These are phyloP conservation scores for Penicillium sp. DNA, from an alignment of 2,329 filamentous ascomycete genomes.

Conservation along the genomic window DNA sequence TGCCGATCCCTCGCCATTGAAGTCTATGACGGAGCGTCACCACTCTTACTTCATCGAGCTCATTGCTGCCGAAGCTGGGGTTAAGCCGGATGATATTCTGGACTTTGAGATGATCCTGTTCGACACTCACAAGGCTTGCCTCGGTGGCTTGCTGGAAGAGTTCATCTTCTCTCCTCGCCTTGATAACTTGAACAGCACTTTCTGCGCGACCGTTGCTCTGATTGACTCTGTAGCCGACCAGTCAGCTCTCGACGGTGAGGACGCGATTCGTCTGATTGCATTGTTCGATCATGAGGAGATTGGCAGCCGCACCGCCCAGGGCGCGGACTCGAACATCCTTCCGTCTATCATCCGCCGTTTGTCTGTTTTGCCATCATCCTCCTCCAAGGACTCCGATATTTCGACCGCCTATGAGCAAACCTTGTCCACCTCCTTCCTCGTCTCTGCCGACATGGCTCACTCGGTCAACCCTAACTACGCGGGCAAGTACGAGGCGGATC, in stretches of 20 bases:
- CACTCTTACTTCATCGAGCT: conserved; percentile 83
- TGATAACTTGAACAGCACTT: conserved; percentile 96
- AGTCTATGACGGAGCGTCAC: conserved; percentile 74
- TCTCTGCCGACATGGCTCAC: conserved; percentile 98
- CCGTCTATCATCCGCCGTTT: conserved; percentile 83
- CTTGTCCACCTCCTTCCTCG: conserved; percentile 81
- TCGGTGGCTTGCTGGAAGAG: conserved; percentile 88
- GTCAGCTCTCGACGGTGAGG: conserved; percentile 67
- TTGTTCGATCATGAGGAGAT: conserved; percentile 99
- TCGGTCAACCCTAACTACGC: conserved; percentile 93
- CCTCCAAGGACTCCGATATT: conserved; percentile 57
- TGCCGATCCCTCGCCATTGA: conserved; percentile 68
- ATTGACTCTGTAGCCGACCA: conserved; percentile 69
- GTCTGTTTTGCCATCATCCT: conserved; percentile 67
- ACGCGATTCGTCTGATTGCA: conserved; percentile 81
- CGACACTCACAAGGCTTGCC: conserved; percentile 84
- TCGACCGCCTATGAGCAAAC: conserved; percentile 91
- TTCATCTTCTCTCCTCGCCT: conserved; percentile 94
- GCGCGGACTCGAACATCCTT: conserved; percentile 86
- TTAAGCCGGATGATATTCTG: conserved; percentile 66
- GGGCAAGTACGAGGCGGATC: conserved; percentile 83
- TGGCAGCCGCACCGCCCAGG: conserved; percentile 85
- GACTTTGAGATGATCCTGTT: conserved; percentile 98
- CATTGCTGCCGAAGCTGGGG: conserved; percentile 73
- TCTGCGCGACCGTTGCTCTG: conserved; percentile 80